These are phyloP conservation scores for Saturnispora serradocipensis DNA, from an alignment of 805 yeast genomes.

Conservation along the genomic window DNA sequence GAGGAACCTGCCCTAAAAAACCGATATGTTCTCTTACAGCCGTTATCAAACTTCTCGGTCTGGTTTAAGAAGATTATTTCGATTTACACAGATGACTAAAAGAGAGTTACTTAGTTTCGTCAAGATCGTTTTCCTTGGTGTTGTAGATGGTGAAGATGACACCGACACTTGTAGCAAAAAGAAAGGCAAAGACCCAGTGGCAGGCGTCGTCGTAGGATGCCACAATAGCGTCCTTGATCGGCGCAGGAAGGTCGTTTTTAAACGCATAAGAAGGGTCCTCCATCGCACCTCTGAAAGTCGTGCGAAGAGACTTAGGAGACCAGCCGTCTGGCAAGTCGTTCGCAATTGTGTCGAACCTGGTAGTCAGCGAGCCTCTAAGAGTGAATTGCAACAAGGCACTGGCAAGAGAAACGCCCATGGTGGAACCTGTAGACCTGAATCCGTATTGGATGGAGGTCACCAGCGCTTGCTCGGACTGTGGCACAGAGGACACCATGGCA, in stretches of 20 bases:
- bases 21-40: not conserved
- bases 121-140: conserved; percentile 13
- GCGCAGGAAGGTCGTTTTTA: conserved; percentile 18
- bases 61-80: not conserved
- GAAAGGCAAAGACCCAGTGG: conserved; percentile 43
- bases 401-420: conserved; percentile 43
- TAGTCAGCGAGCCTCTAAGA: conserved; percentile 10
- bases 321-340: not conserved
- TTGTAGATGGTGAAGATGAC: conserved; percentile 8
- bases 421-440: conserved; percentile 46
- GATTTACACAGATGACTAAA: not conserved
- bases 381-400: conserved; percentile 36
- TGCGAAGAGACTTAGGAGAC: conserved; percentile 7
- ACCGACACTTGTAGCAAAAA: conserved; percentile 15
- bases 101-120: not conserved
- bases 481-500: conserved; percentile 71
- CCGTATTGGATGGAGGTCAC: conserved; percentile 86
- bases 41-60: not conserved
- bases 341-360: conserved; percentile 12
- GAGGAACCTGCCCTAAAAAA: too few species aligned
- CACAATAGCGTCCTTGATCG: conserved; percentile 34
- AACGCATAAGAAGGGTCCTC: conserved; percentile 21
- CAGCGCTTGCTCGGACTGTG: conserved; percentile 62
- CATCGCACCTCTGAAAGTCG: conserved; percentile 10
- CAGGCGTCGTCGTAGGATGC: conserved; percentile 43